phyloP scores from a whole-genome alignment of 2,329 filamentous ascomycete species.

The Alternaria infectoria region DNA sequence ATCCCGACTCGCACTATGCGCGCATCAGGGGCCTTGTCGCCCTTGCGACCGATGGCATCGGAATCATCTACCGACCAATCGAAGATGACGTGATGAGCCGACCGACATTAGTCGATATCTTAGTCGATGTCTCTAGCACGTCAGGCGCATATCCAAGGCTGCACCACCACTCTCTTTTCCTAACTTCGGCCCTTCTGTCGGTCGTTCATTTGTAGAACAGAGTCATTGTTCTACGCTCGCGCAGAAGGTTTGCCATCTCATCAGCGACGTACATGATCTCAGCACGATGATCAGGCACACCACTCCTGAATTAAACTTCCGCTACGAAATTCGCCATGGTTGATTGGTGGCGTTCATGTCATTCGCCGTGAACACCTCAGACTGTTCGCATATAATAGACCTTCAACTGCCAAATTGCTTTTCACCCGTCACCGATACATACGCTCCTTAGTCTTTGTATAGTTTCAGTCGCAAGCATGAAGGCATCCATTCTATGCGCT shows the following conservation, averaged over 20 bases:
- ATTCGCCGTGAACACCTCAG: not conserved
- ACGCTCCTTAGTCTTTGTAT: not conserved
- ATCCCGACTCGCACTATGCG: not conserved
- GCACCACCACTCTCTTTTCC: not conserved
- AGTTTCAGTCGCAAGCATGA: not conserved
- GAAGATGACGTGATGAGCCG: not conserved
- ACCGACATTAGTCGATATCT: not conserved
- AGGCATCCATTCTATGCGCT: not conserved
- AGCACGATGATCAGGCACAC: not conserved
- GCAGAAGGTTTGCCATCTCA: not conserved
- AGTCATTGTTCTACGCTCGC: not conserved
- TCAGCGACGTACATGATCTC: not conserved
- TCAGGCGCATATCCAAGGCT: not conserved
- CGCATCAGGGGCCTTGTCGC: not conserved
- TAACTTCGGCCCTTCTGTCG: not conserved
- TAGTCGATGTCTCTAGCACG: not conserved
- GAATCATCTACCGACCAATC: not conserved
- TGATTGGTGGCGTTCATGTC: not conserved
- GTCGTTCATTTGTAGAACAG: not conserved
- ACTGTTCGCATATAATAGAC: not conserved
- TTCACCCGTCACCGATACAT: not conserved
- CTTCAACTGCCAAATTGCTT: not conserved
- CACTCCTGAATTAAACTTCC: not conserved
- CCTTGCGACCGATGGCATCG: not conserved
- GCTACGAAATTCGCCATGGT: not conserved